phyloP scores from a whole-genome alignment of 2,329 filamentous ascomycete genomes.

The Xylariaceae sp. region DNA sequence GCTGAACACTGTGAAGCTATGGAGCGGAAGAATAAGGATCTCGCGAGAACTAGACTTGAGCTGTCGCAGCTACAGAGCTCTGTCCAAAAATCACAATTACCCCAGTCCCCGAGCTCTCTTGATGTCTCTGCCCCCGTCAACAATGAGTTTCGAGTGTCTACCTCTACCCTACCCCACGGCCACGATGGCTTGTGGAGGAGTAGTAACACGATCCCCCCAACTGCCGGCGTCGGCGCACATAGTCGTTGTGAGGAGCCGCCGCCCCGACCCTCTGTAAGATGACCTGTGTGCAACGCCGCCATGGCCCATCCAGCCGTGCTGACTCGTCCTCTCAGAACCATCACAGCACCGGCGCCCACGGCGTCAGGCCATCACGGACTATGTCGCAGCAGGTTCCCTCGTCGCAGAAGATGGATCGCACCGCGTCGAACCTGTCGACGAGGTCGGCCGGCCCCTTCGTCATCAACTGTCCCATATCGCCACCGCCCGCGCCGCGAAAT shows the following conservation, averaged over 20 bases:
- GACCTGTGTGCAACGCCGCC: too few species aligned
- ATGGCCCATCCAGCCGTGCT: slow-evolving; percentile 9
- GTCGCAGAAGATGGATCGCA: slow-evolving; percentile 36
- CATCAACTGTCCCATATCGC: slow-evolving; percentile 27
- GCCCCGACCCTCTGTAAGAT: slow-evolving; percentile 21
- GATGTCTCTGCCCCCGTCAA: slow-evolving; percentile 14
- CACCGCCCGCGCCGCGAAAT: slow-evolving; percentile 22
- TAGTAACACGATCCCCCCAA: slow-evolving; percentile 24
- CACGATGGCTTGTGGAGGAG: slow-evolving; percentile 21
- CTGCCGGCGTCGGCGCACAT: slow-evolving; percentile 16
- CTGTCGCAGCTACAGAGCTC: slow-evolving; percentile 19
- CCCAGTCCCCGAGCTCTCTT: slow-evolving; percentile 14
- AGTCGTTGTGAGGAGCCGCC: slow-evolving; percentile 13
- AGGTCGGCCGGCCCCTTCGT: slow-evolving; percentile 31
- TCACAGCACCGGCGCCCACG: slow-evolving; percentile 17
- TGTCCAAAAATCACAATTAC: slow-evolving; percentile 16
- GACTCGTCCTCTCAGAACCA: slow-evolving; percentile 18
- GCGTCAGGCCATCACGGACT: slow-evolving; percentile 26
- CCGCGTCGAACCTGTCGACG: slow-evolving; percentile 34
- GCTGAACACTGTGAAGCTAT: slow-evolving; percentile 11
- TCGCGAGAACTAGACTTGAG: slow-evolving; percentile 16
- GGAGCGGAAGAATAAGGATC: slow-evolving; percentile 19
- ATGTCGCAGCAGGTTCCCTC: slow-evolving; percentile 27
- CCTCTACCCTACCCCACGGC: slow-evolving; percentile 13
- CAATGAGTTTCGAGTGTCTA: slow-evolving; percentile 23